Conservation (phyloP, 306 rosid genomes). For the Biancaea sappan region DNA sequence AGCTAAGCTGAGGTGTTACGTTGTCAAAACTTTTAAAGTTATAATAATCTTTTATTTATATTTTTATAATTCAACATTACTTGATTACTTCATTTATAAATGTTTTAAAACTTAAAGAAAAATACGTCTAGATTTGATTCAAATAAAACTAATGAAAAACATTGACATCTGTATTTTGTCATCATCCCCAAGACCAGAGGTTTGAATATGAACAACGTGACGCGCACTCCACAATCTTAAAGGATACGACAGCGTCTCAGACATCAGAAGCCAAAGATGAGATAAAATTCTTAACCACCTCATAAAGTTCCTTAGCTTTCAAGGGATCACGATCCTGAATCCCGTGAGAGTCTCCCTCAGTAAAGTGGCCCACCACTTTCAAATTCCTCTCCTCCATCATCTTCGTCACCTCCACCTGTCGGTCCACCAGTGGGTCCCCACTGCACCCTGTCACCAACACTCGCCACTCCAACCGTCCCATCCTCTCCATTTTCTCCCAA, state of each 20-base stretch:
- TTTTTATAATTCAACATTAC: no score
- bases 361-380: slow-evolving; percentile 38
- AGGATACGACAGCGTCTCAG: background rate
- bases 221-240: no score
- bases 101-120: no score
- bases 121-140: no score
- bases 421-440: slow-evolving; percentile 57
- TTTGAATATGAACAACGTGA: background rate
- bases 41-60: no score
- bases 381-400: slow-evolving; percentile 39
- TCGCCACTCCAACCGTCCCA: slow-evolving; percentile 43
- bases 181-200: background rate
- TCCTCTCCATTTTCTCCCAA: slow-evolving; percentile 16
- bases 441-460: slow-evolving; percentile 43
- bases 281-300: background rate
- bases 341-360: slow-evolving; percentile 48
- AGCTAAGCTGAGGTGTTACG: no score
- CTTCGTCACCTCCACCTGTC: slow-evolving; percentile 35
- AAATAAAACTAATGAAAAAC: no score
- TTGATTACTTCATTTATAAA: no score
- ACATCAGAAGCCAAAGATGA: background rate
- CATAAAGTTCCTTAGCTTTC: slow-evolving; percentile 4
- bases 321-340: slow-evolving; percentile 5
- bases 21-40: no score
- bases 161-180: background rate